Conservation (phyloP, 2,329 filamentous ascomycete species). For the Daldinia sp. region DNA sequence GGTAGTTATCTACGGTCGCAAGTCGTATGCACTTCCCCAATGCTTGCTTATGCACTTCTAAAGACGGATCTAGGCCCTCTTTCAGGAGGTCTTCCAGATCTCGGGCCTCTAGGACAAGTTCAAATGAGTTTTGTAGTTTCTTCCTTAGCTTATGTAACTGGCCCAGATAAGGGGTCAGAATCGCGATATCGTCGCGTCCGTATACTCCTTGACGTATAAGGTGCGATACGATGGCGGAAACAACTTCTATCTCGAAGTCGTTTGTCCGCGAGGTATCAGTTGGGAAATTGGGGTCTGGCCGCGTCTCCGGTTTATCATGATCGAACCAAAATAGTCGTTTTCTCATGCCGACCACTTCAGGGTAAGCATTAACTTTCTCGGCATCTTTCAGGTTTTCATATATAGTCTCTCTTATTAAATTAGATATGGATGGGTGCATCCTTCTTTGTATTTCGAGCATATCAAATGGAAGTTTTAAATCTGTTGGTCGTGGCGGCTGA, state of each 20-base stretch:
- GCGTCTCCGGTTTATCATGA: conserved; percentile 51
- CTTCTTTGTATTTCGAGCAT: neutral
- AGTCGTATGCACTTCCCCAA: conserved; percentile 60
- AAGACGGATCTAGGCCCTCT: conserved; percentile 10
- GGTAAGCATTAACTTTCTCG: neutral
- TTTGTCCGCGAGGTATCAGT: conserved; percentile 61
- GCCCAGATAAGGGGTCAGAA: conserved; percentile 71
- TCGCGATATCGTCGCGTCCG: conserved; percentile 67
- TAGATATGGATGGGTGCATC: neutral
- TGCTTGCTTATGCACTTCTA: conserved; percentile 47
- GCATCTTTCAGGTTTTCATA: neutral
- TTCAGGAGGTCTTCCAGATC: conserved; percentile 62
- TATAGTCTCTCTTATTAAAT: neutral
- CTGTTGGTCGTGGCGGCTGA: conserved; percentile 30
- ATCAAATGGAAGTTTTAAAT: neutral
- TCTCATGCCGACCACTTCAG: conserved; percentile 57
- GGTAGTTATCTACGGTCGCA: conserved; percentile 77
- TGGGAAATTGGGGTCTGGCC: conserved; percentile 39
- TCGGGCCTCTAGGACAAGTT: conserved; percentile 68
- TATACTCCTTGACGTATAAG: conserved; percentile 72
- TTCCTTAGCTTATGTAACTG: conserved; percentile 64
- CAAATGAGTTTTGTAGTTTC: conserved; percentile 57
- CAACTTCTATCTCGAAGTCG: conserved; percentile 70
- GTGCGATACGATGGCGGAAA: conserved; percentile 67
- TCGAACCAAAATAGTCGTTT: conserved; percentile 66